A percentile compares a stretch with the other conserved stretches of the same genome.
phyloP scores from a whole-genome alignment of 2,329 filamentous ascomycete genomes.

The Endoconidiophora polonica region DNA sequence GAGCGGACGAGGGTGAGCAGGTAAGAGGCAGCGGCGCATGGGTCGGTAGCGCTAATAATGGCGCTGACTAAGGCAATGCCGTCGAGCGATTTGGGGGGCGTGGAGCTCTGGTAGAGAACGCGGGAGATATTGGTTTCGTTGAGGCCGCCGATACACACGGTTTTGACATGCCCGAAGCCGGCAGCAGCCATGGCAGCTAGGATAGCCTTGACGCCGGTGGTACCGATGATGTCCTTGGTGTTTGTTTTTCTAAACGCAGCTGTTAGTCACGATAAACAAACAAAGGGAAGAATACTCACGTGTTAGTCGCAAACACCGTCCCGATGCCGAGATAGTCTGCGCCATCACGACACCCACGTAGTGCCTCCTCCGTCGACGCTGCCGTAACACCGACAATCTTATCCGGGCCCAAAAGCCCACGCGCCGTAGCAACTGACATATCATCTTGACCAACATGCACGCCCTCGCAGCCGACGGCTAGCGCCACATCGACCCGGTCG shows the following conservation, averaged over 20 bases:
- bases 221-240: slow-evolving; percentile 52
- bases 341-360: slow-evolving; percentile 53
- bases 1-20: slow-evolving; percentile 38
- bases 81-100: slow-evolving; percentile 44
- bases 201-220: slow-evolving; percentile 38
- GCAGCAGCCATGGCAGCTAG: slow-evolving; percentile 38
- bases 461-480: slow-evolving; percentile 73
- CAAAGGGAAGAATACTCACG: slow-evolving; percentile 30
- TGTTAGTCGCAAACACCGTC: slow-evolving; percentile 72
- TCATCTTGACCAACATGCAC: slow-evolving; percentile 95
- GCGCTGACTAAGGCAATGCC: slow-evolving; percentile 83
- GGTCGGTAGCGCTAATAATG: slow-evolving; percentile 57
- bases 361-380: slow-evolving; percentile 56
- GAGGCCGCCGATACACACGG: slow-evolving; percentile 82
- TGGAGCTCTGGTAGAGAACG: slow-evolving; percentile 52
- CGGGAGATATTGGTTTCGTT: slow-evolving; percentile 59
- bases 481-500: slow-evolving; percentile 76
- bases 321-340: slow-evolving; percentile 86
- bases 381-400: slow-evolving; percentile 83
- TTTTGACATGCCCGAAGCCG: slow-evolving; percentile 30
- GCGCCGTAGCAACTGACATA: slow-evolving; percentile 55
- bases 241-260: slow-evolving; percentile 45
- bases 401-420: slow-evolving; percentile 52
- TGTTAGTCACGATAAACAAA: slow-evolving; percentile 23
- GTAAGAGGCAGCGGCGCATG: slow-evolving; percentile 42